These are phyloP conservation scores for Leccinum insigne DNA, from an alignment of 1,284 basidiomycete species.

Conservation along the genomic window DNA sequence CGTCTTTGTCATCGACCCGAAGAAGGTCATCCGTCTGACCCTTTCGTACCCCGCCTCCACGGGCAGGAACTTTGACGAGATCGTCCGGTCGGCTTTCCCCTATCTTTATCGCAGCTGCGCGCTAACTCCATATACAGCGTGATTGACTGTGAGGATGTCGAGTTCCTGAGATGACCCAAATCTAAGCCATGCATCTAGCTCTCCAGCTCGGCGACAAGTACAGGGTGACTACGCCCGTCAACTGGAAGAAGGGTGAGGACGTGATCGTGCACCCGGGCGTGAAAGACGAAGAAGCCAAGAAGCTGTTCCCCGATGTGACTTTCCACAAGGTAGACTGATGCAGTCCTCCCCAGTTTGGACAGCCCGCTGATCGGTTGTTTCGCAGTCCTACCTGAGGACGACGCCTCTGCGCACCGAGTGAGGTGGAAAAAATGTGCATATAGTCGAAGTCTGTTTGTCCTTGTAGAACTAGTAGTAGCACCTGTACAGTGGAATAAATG, in stretches of 20 bases:
- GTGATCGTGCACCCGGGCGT: slow-evolving; percentile 96
- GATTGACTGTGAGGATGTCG: slow-evolving; percentile 56
- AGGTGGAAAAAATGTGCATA: not conserved
- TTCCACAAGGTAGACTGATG: slow-evolving; percentile 58
- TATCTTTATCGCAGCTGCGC: not conserved
- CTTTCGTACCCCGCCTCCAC: slow-evolving; percentile 90
- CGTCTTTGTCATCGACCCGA: slow-evolving; percentile 93
- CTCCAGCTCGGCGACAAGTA: slow-evolving; percentile 95
- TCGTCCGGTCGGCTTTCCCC: slow-evolving; percentile 63
- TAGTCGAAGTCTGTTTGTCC: not conserved
- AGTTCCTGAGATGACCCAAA: not conserved
- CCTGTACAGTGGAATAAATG: not conserved
- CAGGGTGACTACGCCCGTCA: slow-evolving; percentile 83
- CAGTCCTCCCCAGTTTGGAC: not conserved
- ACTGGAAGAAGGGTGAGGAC: slow-evolving; percentile 94
- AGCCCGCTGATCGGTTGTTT: slow-evolving; percentile 9
- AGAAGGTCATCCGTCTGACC: slow-evolving; percentile 88
- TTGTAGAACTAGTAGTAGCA: not conserved
- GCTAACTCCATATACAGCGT: slow-evolving; percentile 39
- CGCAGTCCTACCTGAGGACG: slow-evolving; percentile 66
- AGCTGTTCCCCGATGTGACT: slow-evolving; percentile 76
- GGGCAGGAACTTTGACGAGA: slow-evolving; percentile 86
- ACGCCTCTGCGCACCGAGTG: slow-evolving; percentile 55
- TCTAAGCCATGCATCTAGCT: slow-evolving; percentile 39
- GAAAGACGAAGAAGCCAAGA: slow-evolving; percentile 85